Conservation (phyloP, 805 yeast species). For the Candida coquimbonensis region DNA sequence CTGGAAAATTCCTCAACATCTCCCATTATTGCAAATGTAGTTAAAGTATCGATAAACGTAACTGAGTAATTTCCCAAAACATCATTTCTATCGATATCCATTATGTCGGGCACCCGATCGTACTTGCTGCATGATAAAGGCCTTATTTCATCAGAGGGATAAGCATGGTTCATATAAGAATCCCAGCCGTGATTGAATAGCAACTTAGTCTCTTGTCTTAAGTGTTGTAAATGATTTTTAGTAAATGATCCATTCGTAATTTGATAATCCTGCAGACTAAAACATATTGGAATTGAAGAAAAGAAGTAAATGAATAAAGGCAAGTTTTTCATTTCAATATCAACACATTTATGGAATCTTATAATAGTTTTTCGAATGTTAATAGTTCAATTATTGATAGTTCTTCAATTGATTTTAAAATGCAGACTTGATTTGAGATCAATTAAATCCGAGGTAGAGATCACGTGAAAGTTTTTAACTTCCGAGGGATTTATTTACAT, state of each 20-base stretch:
- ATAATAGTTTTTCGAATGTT: too few species aligned
- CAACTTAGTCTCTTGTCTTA: slow-evolving; percentile 39
- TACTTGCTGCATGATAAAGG: slow-evolving; percentile 69
- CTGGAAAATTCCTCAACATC: slow-evolving; percentile 49
- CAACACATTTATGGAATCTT: background rate
- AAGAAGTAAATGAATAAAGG: background rate
- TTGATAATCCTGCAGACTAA: background rate
- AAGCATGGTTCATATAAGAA: slow-evolving; percentile 61
- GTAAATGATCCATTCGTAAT: slow-evolving; percentile 14
- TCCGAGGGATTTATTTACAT: slow-evolving; percentile 15
- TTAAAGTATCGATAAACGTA: slow-evolving; percentile 74
- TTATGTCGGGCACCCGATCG: slow-evolving; percentile 51
- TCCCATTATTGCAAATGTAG: slow-evolving; percentile 68
- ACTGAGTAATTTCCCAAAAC: slow-evolving; percentile 78
- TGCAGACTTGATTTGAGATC: too few species aligned
- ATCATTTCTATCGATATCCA: slow-evolving; percentile 64
- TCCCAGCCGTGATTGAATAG: slow-evolving; percentile 73
- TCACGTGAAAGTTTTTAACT: background rate
- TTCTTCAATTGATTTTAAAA: too few species aligned
- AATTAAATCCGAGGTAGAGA: background rate
- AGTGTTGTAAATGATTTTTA: slow-evolving; percentile 22
- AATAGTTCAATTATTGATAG: background rate
- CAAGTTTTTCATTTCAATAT: background rate
- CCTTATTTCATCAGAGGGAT: slow-evolving; percentile 73
- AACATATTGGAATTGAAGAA: background rate